phyloP scores from a whole-genome alignment of 805 yeast genomes.

The Lachancea lanzarotensis region DNA sequence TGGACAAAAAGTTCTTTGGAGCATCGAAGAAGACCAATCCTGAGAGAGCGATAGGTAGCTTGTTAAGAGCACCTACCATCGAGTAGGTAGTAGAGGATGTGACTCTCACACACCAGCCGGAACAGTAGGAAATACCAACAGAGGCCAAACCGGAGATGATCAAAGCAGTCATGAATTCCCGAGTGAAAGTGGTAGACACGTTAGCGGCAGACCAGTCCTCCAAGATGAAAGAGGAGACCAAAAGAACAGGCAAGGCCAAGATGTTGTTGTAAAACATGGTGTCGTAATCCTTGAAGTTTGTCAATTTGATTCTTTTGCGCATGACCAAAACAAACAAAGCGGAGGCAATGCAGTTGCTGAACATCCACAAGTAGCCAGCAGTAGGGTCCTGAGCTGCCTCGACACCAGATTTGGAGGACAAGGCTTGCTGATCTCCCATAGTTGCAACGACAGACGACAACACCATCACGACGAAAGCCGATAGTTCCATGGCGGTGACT shows the following conservation, averaged over 20 bases:
- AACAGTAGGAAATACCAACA: conserved; percentile 96
- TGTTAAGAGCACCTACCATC: conserved; percentile 98
- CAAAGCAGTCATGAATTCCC: conserved; percentile 71
- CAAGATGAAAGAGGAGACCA: conserved; percentile 63
- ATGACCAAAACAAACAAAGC: conserved; percentile 89
- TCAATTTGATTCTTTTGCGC: conserved; percentile 97
- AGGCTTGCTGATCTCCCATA: conserved; percentile 60
- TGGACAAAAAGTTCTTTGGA: conserved; percentile 86
- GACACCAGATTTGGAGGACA: conserved; percentile 28
- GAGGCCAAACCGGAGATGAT: conserved; percentile 88
- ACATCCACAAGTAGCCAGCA: conserved; percentile 96
- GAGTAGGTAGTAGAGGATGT: conserved; percentile 98
- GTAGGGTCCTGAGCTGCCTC: conserved; percentile 35
- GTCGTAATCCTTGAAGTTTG: conserved; percentile 93
- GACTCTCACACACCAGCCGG: conserved; percentile 99
- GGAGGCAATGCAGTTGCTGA: conserved; percentile 85
- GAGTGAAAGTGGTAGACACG: conserved; percentile 65
- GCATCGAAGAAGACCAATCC: conserved; percentile 95
- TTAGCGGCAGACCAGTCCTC: conserved; percentile 93
- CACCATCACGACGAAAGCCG: conserved; percentile 87
- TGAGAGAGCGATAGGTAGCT: conserved; percentile 92
- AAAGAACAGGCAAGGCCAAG: conserved; percentile 83
- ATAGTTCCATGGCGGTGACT: conserved; percentile 83
- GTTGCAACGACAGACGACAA: conserved; percentile 94
- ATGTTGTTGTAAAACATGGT: conserved; percentile 98